Conservation (phyloP, 2,329 filamentous ascomycete species). For the Phialophora expanda region DNA sequence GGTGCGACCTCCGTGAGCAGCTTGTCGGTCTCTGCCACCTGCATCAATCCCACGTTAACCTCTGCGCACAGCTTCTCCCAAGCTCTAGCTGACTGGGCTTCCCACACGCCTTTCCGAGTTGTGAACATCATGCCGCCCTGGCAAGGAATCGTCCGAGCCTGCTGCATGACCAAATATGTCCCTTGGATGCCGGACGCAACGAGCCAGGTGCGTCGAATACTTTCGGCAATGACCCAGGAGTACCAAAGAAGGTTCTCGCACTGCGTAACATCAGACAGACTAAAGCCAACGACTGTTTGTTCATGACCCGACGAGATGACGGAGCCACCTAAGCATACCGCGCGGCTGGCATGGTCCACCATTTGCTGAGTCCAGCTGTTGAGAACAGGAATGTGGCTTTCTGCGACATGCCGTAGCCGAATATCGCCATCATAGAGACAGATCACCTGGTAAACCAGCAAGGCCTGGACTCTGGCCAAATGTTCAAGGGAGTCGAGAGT, state of each 20-base stretch:
- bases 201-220: constrained; percentile 39
- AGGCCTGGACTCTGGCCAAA: constrained; percentile 55
- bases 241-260: constrained; percentile 29
- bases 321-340: constrained; percentile 7
- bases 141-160: constrained; percentile 28
- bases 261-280: not conserved
- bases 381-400: constrained; percentile 43
- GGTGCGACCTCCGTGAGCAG: constrained; percentile 1
- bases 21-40: not conserved
- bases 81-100: constrained; percentile 31
- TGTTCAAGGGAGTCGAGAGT: constrained; percentile 34
- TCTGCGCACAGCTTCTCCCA: constrained; percentile 22
- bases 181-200: constrained; percentile 18
- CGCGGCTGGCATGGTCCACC: constrained; percentile 3
- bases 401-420: constrained; percentile 49
- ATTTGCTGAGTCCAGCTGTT: constrained; percentile 21
- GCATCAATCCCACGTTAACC: constrained; percentile 3
- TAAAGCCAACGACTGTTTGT: not conserved
- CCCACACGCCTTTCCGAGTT: constrained; percentile 36
- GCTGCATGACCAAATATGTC: constrained; percentile 33
- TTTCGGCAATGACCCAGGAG: constrained; percentile 40
- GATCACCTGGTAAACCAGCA: constrained; percentile 59
- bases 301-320: constrained; percentile 16
- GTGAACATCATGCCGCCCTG: constrained; percentile 39
- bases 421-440: constrained; percentile 59